A percentile compares a stretch with the other conserved stretches of the same genome.
These are phyloP conservation scores for Miscanthus lutarioriparius DNA, from an alignment of 176 grass and related monocot genomes.

Conservation along the genomic window DNA sequence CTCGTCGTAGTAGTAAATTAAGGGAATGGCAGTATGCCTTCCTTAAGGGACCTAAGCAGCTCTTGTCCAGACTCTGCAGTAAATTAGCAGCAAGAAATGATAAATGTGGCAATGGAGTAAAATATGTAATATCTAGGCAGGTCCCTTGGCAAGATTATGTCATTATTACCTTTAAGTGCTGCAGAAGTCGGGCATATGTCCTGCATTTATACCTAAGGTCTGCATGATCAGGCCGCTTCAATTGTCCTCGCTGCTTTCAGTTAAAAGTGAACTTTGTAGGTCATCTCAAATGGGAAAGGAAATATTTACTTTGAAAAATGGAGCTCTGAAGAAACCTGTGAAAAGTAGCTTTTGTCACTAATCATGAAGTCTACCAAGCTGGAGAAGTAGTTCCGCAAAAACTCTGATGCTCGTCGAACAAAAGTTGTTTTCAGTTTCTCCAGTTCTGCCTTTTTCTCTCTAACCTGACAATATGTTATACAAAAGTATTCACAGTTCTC, in stretches of 20 bases:
- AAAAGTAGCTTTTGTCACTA: conserved; percentile 97
- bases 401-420: conserved; percentile 86
- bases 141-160: conserved; percentile 20
- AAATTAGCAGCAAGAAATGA: conserved; percentile 41
- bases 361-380: conserved; percentile 99
- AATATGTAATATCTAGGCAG: conserved; percentile 18
- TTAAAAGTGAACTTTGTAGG: conserved; percentile 48
- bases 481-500: conserved; percentile 4
- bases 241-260: conserved; percentile 75
- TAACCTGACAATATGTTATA: conserved; percentile 52
- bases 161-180: conserved; percentile 85
- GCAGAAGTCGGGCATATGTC: conserved; percentile 96
- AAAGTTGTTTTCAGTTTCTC: conserved; percentile 87
- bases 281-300: conserved; percentile 29
- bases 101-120: conserved; percentile 20
- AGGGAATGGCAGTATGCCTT: conserved; percentile 97
- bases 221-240: conserved; percentile 98
- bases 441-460: conserved; percentile 74
- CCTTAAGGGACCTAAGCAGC: conserved; percentile 85
- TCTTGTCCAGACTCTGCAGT: conserved; percentile 88
- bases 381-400: conserved; percentile 93
- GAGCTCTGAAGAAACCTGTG: conserved; percentile 62
- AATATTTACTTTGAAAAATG: conserved; percentile 12
- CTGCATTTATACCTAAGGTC: conserved; percentile 98
- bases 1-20: conserved; percentile 95